Base-by-base conservation (phyloP, 768 basidiomycete genomes). In the Suillus lakei region DNA sequence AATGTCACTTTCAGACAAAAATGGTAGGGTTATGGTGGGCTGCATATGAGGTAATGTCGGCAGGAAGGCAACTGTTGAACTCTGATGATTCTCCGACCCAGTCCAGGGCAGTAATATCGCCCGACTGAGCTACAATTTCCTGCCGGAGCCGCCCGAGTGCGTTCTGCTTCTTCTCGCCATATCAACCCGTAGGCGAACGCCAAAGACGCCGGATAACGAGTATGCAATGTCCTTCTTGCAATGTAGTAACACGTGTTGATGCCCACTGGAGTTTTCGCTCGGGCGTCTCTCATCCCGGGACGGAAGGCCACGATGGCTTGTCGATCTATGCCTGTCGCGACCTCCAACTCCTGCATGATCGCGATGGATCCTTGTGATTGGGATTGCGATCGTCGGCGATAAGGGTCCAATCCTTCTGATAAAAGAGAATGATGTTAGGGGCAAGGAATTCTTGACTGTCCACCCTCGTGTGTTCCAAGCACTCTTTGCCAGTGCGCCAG, bases 371-470 rank as follows among this genome's bases (percentile, higher is more conserved):
- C 13, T 50, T 50, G 23, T 50, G 48, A 13, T 50, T 50, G 26
- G 13, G 26, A 50, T 23, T 10, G 48, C 26, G 48, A 50, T 50
- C 48, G 10, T 4, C 44, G n/a, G 10, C n/a, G 10, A 44, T 44
- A 10, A n/a, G 21, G 2, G 44, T n/a, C 44, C 44, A 44, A 44
- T 44, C 44, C 4, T n/a, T 10, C 21, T n/a, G 44, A n/a, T 10
- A 44, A 2, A 44, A 50, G 5, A 50, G 23, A 50, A 66, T 18
- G 5, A 34, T 26, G 4, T 59, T 26, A 1, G 66, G 66, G 7
- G 62, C 66, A 5, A 66, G 51, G 16, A 63, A 53, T 41, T 63
- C 62, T 54, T 63, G 62, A 54, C 15, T 1, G 62, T 63, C 66
- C 61, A 63, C 44, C 66, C 65, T 0, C 65, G 46, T 1, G 54